Evolutionary conservation across 1,139 yeast species (phyloP).

Genomic region (Yamadazyma blattariae): DNA sequence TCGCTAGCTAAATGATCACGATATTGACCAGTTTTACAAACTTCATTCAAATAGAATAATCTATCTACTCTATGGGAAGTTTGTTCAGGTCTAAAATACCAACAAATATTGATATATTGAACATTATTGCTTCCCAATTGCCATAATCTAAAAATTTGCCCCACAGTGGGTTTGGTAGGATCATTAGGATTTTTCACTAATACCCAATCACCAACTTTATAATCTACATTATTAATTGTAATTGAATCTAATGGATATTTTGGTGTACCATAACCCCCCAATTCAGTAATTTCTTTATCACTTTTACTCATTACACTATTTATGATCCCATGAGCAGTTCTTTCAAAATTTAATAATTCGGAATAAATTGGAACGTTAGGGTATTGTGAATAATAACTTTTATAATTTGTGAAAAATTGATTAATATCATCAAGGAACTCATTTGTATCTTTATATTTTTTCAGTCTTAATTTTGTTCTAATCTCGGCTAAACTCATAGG

Average conservation of each 20-base stretch:
- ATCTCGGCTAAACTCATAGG: constrained; percentile 85
- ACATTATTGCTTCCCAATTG: constrained; percentile 66
- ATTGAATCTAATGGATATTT: constrained; percentile 78
- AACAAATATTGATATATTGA: constrained; percentile 88
- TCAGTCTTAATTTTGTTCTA: constrained; percentile 78
- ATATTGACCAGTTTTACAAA: constrained; percentile 94
- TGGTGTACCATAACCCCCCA: constrained; percentile 50
- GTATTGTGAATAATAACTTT: constrained; percentile 49
- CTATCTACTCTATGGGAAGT: constrained; percentile 92
- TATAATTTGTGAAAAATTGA: constrained; percentile 73
- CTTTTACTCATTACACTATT: constrained; percentile 76
- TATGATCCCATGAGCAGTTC: constrained; percentile 56
- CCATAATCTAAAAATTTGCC: constrained; percentile 94
- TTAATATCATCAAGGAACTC: constrained; percentile 74
- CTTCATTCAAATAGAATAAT: constrained; percentile 88
- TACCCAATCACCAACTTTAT: constrained; percentile 94
- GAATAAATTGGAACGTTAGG: constrained; percentile 55
- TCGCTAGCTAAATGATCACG: constrained; percentile 90
- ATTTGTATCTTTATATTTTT: constrained; percentile 76
- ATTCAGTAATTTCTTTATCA: constrained; percentile 73
- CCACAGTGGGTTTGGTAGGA: constrained; percentile 84
- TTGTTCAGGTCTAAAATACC: constrained; percentile 98
- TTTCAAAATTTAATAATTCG: constrained; percentile 62
- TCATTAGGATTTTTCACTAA: constrained; percentile 84
- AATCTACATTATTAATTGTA: constrained; percentile 67